phyloP scores from a whole-genome alignment of 2,329 filamentous ascomycete species.

The Botrytis paeoniae region DNA sequence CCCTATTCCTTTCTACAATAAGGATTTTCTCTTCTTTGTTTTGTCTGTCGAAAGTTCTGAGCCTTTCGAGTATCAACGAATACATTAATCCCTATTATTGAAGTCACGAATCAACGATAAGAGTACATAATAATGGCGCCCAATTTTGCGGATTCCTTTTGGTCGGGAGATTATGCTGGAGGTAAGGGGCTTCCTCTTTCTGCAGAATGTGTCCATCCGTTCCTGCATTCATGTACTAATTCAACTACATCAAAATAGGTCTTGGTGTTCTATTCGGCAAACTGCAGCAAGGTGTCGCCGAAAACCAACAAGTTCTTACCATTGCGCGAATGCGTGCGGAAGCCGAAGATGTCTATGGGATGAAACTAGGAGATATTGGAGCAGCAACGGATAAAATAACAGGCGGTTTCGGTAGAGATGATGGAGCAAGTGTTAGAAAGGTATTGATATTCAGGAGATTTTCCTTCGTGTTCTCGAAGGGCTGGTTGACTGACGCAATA shows the following conservation, averaged over 20 bases:
- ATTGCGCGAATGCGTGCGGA: constrained; percentile 93
- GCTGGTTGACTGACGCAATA: constrained; percentile 28
- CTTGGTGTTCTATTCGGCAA: constrained; percentile 94
- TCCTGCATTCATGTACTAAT: constrained; percentile 22
- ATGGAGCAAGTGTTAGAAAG: constrained; percentile 94
- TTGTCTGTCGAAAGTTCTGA: not conserved
- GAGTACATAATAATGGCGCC: constrained; percentile 57
- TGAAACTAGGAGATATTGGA: constrained; percentile 76
- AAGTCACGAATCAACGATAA: constrained; percentile 12
- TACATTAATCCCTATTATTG: constrained; percentile 5
- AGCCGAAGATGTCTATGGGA: constrained; percentile 86
- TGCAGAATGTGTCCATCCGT: not conserved
- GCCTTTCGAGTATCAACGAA: not conserved
- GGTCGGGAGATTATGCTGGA: constrained; percentile 96
- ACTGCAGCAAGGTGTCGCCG: constrained; percentile 90
- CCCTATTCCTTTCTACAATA: not conserved
- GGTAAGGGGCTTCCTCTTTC: constrained; percentile 50
- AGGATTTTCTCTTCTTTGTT: not conserved
- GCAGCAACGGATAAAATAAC: constrained; percentile 76
- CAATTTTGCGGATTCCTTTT: constrained; percentile 93
- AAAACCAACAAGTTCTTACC: constrained; percentile 91
- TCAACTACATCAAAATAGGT: constrained; percentile 45
- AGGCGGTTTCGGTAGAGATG: constrained; percentile 84
- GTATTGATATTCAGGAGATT: constrained; percentile 55
- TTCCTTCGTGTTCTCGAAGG: not conserved